Base-by-base conservation (phyloP, 2,329 filamentous ascomycete species). In the Pseudopyricularia javanii region DNA sequence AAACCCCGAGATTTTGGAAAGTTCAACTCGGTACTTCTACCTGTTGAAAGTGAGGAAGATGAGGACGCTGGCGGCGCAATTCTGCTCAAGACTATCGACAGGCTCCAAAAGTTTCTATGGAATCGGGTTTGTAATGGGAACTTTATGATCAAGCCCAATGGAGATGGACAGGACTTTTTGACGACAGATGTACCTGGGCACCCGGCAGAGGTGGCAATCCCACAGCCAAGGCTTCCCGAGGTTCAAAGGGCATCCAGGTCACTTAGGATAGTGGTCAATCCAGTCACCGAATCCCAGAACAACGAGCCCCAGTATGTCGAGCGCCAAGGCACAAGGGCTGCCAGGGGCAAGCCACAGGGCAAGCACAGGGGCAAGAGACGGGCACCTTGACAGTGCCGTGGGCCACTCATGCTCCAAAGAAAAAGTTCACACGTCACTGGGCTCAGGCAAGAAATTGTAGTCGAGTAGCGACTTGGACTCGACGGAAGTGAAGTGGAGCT, bases 1-100 rank as follows among this genome's bases (percentile, higher is more conserved):
- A 24, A 26, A 15, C 58, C 59, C 7, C 56, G 60, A 49, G 32
- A 59, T 8, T 48, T 59, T 5, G 57, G 57, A 2, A 14, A n/a
- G 7, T n/a, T 33, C 14, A 49, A 54, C 49, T 20, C 35, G 7
- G 15, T 47, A 3, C 24, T 60, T 2, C 59, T 61, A 14, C 40
- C 37, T 28, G 52, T 53, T 12, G 45, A 8, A 8, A 22, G 7
- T 43, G 24, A 26, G 4, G 28, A 52, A 20, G 11, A 43, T 7
- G 40, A 24, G 2, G 37, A 33, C 5, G n/a, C 32, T 11, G 50
- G 37, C 30, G 50, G 26, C 12, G 28, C 8, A 33, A 33, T 43
- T 6, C 22, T 52, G 11, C 30, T 52, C 24, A 12, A 34, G 11
- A 15, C 22, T 7, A 9, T 52, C 20, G 24, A 34, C 24, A 52